A percentile compares a stretch with the other conserved stretches of the same genome.
phyloP scores from a whole-genome alignment of 1,284 basidiomycete genomes.

The Rhodotorula mucilaginosa region DNA sequence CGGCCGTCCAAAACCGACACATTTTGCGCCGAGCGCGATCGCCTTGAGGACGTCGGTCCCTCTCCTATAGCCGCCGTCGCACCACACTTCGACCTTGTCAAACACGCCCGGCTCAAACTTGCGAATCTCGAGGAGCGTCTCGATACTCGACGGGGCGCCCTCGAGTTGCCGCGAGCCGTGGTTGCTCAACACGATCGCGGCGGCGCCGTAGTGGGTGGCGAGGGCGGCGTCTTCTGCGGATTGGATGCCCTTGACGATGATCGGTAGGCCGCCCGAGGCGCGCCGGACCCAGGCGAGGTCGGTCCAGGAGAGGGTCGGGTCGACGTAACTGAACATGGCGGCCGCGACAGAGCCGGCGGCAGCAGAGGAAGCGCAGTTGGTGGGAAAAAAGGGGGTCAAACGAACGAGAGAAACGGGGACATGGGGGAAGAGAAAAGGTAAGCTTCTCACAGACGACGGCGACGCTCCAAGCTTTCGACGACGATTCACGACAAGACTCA shows the following conservation, averaged over 20 bases:
- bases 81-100: constrained; percentile 66
- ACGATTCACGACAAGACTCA: constrained; percentile 6
- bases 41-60: constrained; percentile 92
- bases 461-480: background rate
- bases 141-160: constrained; percentile 36
- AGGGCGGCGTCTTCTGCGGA: constrained; percentile 68
- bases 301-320: constrained; percentile 47
- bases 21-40: constrained; percentile 81
- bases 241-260: constrained; percentile 55
- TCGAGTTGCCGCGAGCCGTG: constrained; percentile 52
- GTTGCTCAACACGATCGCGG: constrained; percentile 48
- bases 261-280: constrained; percentile 49
- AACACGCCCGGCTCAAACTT: constrained; percentile 73
- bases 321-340: constrained; percentile 39
- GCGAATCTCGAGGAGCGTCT: constrained; percentile 55
- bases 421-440: background rate
- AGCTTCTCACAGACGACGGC: background rate
- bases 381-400: background rate
- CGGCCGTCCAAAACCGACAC: constrained; percentile 81
- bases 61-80: constrained; percentile 81
- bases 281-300: constrained; percentile 53
- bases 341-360: constrained; percentile 23
- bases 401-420: too few species aligned
- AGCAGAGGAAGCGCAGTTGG: constrained; percentile 4
- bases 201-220: constrained; percentile 53